Evolutionary conservation across 306 rosid species (phyloP), one percentile per base, ranked within the genome.

Genomic region (Cajanus cajan): DNA sequence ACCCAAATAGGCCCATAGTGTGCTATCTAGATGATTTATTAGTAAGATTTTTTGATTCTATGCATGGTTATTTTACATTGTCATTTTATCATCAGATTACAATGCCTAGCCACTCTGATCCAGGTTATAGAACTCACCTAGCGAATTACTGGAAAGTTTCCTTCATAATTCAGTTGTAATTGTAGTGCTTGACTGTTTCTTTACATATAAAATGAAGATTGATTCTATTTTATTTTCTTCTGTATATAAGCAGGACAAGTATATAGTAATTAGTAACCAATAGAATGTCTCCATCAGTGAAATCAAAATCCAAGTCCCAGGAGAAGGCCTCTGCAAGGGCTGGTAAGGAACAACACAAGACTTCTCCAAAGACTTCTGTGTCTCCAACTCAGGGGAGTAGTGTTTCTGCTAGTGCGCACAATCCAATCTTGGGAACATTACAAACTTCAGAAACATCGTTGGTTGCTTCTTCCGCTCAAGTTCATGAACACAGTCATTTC

Each of bases 221-320:
- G 55, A 39, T 64, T 52, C 64, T 69, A 6, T 36, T 76, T 82
- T 33, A 2, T 7, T 70, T 31, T 51, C 71, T 58, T 48, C 0
- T 61, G 13, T 37, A 65, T 64, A 16, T 18, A n/a, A 43, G 71
- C 79, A 64, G 82, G 44, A 37, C 39, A 68, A 72, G 14, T 71
- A 61, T 6, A 28, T 28, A 28, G 31, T 28, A 28, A 28, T 28
- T 28, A 65, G 65, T 28, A 77, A 43, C 51, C 71, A 61, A 50
- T 65, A 89, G 63, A 89, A 92, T 92, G 97, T 92, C 97, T 85
- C 93, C 85, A 69, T 82, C 94, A 71, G 83, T 89, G 70, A 92
- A 82, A 85, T 90, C 93, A 4, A 90, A 90, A 81, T 82, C 97
- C 24, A 92, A 89, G 80, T 87, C 92, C 33, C 89, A 88, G 83